A percentile compares a stretch with the other conserved stretches of the same genome.
These are phyloP conservation scores for Hemisphaericaspora xylanilytica DNA, from an alignment of 1,139 yeast species.

Conservation along the genomic window DNA sequence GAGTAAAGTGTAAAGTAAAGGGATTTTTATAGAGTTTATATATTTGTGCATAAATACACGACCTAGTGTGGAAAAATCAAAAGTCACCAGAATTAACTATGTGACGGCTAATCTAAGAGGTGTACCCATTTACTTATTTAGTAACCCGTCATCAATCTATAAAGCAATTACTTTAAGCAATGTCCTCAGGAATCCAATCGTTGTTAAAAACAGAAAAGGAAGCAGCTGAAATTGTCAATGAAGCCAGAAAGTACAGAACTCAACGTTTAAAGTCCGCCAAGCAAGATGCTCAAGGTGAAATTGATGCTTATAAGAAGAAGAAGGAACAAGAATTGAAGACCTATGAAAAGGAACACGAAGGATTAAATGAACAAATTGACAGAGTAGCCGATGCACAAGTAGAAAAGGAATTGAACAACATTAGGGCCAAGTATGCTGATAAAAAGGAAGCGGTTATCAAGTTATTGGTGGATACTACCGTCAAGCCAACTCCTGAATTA, in stretches of 20 bases:
- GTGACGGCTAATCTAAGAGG: too few species aligned
- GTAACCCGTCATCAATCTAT: too few species aligned
- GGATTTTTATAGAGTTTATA: too few species aligned
- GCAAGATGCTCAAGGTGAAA: slow-evolving; percentile 87
- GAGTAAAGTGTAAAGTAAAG: too few species aligned
- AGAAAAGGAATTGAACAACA: slow-evolving; percentile 56
- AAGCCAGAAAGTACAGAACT: slow-evolving; percentile 85
- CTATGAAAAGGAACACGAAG: slow-evolving; percentile 68
- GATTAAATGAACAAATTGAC: slow-evolving; percentile 64
- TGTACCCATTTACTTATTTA: too few species aligned
- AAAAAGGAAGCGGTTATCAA: slow-evolving; percentile 71
- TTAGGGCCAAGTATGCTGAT: slow-evolving; percentile 58
- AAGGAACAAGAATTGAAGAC: slow-evolving; percentile 81
- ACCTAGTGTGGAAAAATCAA: background rate
- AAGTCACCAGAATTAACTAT: too few species aligned
- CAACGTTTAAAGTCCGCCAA: slow-evolving; percentile 91
- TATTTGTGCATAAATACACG: background rate
- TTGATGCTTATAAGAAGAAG: slow-evolving; percentile 77
- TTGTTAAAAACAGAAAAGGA: slow-evolving; percentile 80
- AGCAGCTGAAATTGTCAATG: slow-evolving; percentile 91
- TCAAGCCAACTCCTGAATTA: slow-evolving; percentile 74
- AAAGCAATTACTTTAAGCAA: slow-evolving; percentile 8
- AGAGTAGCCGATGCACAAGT: slow-evolving; percentile 68
- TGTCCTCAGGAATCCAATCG: slow-evolving; percentile 41
- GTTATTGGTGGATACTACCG: slow-evolving; percentile 76